Evolutionary conservation across 768 basidiomycete species (phyloP).

Genomic region (Boletus rex-veris): DNA sequence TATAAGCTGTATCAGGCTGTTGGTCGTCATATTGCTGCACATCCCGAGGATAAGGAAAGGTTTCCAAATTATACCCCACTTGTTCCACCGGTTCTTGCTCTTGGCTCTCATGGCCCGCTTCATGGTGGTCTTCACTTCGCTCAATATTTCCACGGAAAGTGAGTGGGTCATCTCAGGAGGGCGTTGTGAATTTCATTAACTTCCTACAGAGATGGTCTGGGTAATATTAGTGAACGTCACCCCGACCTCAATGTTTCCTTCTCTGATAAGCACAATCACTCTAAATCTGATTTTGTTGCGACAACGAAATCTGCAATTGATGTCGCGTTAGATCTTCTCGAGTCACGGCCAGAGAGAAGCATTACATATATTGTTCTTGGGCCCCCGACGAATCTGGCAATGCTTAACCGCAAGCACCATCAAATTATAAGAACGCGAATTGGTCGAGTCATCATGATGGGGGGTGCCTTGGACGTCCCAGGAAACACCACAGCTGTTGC

Average conservation of each 20-base stretch:
- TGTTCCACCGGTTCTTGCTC: conserved; percentile 57
- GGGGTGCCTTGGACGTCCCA: conserved; percentile 88
- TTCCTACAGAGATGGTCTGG: conserved; percentile 60
- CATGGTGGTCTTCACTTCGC: conserved; percentile 71
- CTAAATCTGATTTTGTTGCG: conserved; percentile 45
- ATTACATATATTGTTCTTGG: conserved; percentile 74
- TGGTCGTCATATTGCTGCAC: conserved; percentile 49
- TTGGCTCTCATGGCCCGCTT: conserved; percentile 64
- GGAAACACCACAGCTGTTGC: conserved; percentile 81
- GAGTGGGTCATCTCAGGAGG: conserved; percentile 9
- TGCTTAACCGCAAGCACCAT: conserved; percentile 54
- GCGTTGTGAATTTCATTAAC: conserved; percentile 1
- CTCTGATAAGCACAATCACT: conserved; percentile 7
- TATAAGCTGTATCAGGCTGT: conserved; percentile 73
- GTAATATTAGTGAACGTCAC: conserved; percentile 56
- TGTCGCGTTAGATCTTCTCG: conserved; percentile 54
- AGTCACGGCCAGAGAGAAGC: conserved; percentile 44
- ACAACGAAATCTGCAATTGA: conserved; percentile 48
- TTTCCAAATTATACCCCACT: conserved; percentile 60
- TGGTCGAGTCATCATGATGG: conserved; percentile 84
- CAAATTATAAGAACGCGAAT: conserved; percentile 53
- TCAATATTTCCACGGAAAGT: conserved; percentile 84
- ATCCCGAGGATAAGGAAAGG: conserved; percentile 50
- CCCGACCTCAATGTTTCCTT: conserved; percentile 51
- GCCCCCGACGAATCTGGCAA: conserved; percentile 78